A percentile compares a stretch with the other conserved stretches of the same genome.
phyloP scores from a whole-genome alignment of 179 eudicot species.

The Gypsophila paniculata region DNA sequence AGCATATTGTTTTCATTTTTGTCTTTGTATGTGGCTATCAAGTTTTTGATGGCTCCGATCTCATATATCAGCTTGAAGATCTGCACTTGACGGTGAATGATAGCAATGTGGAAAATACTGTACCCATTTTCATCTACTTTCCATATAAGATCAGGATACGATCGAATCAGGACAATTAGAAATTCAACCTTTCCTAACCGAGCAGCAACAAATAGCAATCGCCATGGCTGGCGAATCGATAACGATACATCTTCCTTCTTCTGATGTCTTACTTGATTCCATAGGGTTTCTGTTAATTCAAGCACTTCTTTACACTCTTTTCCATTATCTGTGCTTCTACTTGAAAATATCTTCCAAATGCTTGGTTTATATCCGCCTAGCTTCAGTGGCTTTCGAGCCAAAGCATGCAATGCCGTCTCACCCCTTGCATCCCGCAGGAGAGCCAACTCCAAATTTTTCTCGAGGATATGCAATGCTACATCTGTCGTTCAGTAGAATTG shows the following conservation, averaged over 20 bases:
- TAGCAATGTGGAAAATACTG: conserved; percentile 38
- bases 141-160: conserved; percentile 41
- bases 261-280: conserved; percentile 25
- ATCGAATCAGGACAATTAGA: conserved; percentile 19
- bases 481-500: conserved; percentile 11
- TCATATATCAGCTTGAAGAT: conserved; percentile 36
- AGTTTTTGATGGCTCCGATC: conserved; percentile 33
- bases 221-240: conserved; percentile 25
- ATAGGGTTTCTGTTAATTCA: conserved; percentile 21
- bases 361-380: conserved; percentile 4
- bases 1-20: conserved; percentile 31
- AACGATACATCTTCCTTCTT: conserved; percentile 19
- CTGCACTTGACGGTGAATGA: conserved; percentile 37
- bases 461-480: conserved; percentile 22
- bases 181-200: conserved; percentile 27
- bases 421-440: conserved; percentile 17
- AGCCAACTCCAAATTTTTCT: conserved; percentile 10
- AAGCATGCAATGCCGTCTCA: conserved; percentile 33
- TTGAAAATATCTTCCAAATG: conserved; percentile 17
- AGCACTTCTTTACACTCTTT: conserved; percentile 13
- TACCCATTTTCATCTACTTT: conserved; percentile 30
- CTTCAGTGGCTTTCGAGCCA: conserved; percentile 29
- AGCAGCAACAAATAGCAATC: conserved; percentile 27
- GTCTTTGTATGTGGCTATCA: conserved; percentile 35
- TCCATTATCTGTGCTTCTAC: background rate